These are phyloP conservation scores for Thuja plicata DNA, from an alignment of 83 land plant genomes.

Conservation along the genomic window DNA sequence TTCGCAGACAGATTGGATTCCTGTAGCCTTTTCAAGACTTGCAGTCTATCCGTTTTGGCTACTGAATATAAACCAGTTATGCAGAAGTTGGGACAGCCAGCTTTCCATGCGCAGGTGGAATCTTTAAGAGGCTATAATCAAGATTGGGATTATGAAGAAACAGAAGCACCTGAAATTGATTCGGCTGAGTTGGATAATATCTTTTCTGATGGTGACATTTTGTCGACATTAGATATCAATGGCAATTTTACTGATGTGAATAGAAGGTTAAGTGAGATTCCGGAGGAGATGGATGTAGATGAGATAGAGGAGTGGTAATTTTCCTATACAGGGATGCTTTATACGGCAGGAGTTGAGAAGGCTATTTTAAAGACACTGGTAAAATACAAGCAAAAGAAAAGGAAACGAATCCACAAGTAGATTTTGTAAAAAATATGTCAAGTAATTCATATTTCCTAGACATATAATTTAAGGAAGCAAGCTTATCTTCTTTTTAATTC, in stretches of 20 bases:
- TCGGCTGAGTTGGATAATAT: not conserved
- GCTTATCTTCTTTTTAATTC: not conserved
- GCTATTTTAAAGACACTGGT: not conserved
- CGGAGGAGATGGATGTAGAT: not conserved
- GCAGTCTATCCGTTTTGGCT: conserved; percentile 1
- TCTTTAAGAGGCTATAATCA: not conserved
- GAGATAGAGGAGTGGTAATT: conserved; percentile 16
- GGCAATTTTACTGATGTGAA: not conserved
- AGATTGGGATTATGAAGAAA: conserved; percentile 5
- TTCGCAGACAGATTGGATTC: not conserved
- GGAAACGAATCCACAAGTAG: not conserved
- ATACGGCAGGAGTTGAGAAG: not conserved
- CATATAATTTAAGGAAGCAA: not conserved
- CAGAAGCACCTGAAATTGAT: conserved; percentile 1
- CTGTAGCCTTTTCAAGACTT: not conserved
- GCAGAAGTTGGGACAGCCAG: conserved; percentile 3
- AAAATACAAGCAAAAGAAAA: not conserved
- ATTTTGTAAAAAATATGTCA: not conserved
- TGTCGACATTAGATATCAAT: not conserved
- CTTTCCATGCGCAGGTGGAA: not conserved
- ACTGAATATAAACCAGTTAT: conserved; percentile 12
- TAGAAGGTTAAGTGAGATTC: not conserved
- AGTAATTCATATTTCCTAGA: not conserved
- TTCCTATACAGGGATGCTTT: not conserved
- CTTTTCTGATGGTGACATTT: not conserved